Evolutionary conservation across 2,329 filamentous ascomycete genomes (phyloP).

Genomic region (Alternaria sp.): DNA sequence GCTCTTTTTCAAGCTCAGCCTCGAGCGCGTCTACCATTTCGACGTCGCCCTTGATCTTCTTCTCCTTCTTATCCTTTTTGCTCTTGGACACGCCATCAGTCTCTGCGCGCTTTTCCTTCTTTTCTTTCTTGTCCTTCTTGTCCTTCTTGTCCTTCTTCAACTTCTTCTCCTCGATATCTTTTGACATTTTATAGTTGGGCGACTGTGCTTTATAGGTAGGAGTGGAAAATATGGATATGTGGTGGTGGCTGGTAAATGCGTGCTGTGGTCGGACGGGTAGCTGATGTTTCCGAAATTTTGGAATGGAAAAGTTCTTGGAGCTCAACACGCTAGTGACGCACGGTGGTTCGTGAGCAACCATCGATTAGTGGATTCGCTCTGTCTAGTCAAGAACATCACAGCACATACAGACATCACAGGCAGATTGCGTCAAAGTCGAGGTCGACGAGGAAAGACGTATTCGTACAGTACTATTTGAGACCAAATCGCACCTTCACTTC

Average conservation of each 20-base stretch:
- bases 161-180: conserved; percentile 52
- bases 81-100: conserved; percentile 52
- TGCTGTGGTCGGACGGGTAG: conserved; percentile 16
- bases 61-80: conserved; percentile 69
- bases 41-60: conserved; percentile 70
- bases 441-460: conserved; percentile 16
- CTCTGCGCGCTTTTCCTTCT: conserved; percentile 72
- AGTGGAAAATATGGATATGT: conserved; percentile 6
- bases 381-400: background rate
- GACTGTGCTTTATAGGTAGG: conserved; percentile 8
- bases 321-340: conserved; percentile 17
- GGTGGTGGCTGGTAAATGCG: conserved; percentile 14
- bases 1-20: conserved; percentile 67
- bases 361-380: conserved; percentile 12
- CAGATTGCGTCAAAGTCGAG: background rate
- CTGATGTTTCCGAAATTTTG: conserved; percentile 17
- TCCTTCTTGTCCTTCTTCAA: conserved; percentile 64
- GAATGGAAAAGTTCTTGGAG: conserved; percentile 14
- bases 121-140: conserved; percentile 63
- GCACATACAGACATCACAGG: background rate
- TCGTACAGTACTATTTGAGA: conserved; percentile 40
- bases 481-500: conserved; percentile 26
- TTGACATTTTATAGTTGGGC: conserved; percentile 43
- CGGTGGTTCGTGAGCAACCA: conserved; percentile 15
- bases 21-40: conserved; percentile 66